Evolutionary conservation across 768 basidiomycete species (phyloP).

Genomic region (Hebeloma cylindrosporum): DNA sequence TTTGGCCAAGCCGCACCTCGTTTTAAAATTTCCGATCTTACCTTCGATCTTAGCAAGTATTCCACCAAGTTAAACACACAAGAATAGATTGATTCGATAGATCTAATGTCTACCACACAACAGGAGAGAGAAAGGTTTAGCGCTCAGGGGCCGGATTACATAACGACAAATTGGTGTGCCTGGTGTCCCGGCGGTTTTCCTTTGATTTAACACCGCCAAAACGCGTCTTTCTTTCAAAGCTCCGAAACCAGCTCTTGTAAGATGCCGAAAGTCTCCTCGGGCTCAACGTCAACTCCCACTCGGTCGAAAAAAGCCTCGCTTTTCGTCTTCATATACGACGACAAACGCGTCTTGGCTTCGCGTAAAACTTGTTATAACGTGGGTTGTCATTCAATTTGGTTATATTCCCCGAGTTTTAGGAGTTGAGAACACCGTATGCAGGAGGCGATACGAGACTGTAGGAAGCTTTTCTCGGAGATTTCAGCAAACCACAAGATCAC

Average conservation of each 20-base stretch:
- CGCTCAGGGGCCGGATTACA: no score
- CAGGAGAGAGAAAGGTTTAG: no score
- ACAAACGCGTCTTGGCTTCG: conserved; percentile 4
- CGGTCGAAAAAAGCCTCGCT: background rate
- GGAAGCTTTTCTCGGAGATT: conserved; percentile 2
- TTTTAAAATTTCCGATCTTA: no score
- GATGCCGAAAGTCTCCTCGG: background rate
- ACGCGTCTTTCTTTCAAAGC: no score
- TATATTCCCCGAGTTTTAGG: background rate
- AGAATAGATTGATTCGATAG: no score
- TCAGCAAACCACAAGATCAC: background rate
- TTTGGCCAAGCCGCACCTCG: no score
- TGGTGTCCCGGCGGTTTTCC: no score
- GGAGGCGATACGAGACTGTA: background rate
- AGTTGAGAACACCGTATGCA: background rate
- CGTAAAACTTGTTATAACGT: conserved; percentile 4
- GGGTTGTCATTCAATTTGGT: background rate
- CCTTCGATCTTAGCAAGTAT: no score
- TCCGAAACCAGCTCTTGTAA: background rate
- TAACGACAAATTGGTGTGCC: no score
- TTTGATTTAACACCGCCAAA: no score
- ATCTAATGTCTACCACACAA: no score
- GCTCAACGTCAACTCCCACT: background rate
- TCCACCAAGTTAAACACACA: no score
- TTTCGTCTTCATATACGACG: conserved; percentile 7